These are phyloP conservation scores for Clarireedia homoeocarpa DNA, from an alignment of 2,329 filamentous ascomycete genomes.

Conservation along the genomic window DNA sequence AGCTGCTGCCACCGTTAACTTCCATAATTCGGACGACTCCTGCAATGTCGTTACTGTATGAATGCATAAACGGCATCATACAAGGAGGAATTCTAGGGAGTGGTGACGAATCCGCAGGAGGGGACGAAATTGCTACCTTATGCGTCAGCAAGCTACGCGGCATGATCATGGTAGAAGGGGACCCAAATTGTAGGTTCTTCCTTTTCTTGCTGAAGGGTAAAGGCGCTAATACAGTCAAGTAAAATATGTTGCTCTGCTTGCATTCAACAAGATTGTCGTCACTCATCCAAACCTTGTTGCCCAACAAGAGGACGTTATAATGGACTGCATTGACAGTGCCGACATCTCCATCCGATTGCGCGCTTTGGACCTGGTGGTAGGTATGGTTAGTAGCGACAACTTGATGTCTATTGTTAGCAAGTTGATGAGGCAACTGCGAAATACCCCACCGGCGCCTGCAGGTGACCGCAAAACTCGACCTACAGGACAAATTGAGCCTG, in stretches of 20 bases:
- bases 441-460: slow-evolving; percentile 45
- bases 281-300: slow-evolving; percentile 85
- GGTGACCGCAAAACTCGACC: slow-evolving; percentile 40
- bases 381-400: slow-evolving; percentile 88
- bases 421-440: slow-evolving; percentile 77
- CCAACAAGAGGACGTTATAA: slow-evolving; percentile 89
- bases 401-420: slow-evolving; percentile 77
- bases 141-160: slow-evolving; percentile 89
- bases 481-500: slow-evolving; percentile 29
- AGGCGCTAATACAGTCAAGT: slow-evolving; percentile 42
- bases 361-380: slow-evolving; percentile 82
- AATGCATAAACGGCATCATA: slow-evolving; percentile 97
- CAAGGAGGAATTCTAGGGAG: slow-evolving; percentile 89
- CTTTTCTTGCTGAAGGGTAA: no score
- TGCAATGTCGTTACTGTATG: slow-evolving; percentile 96
- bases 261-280: slow-evolving; percentile 88
- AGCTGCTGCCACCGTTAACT: slow-evolving; percentile 82
- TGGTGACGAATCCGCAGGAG: slow-evolving; percentile 69
- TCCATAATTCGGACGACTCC: slow-evolving; percentile 90
- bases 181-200: slow-evolving; percentile 71
- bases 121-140: slow-evolving; percentile 84
- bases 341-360: slow-evolving; percentile 95
- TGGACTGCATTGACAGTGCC: slow-evolving; percentile 90
- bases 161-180: slow-evolving; percentile 89
- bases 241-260: slow-evolving; percentile 92